Percentiles rank a stretch among this genome's conserved stretches.
Conservation (phyloP, 345 rosid species). For the Streptanthus diversifolius region DNA sequence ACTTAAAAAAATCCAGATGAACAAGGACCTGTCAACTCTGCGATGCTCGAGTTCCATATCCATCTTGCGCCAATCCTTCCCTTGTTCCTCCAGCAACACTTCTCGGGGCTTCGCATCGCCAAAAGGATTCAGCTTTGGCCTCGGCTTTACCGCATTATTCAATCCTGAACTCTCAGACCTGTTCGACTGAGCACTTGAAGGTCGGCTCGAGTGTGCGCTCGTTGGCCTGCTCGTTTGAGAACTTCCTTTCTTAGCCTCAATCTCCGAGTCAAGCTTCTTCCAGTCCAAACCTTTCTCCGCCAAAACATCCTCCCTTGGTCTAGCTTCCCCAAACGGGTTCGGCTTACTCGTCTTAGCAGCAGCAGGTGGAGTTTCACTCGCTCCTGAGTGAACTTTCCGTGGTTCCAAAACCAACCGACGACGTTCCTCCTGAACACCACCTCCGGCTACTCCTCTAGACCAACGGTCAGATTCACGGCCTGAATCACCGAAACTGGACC, state of each 20-base stretch:
- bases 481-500: slow-evolving; percentile 62
- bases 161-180: slow-evolving; percentile 70
- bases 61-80: slow-evolving; percentile 90
- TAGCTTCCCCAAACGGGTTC: slow-evolving; percentile 89
- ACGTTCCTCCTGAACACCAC: slow-evolving; percentile 51
- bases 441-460: slow-evolving; percentile 50
- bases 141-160: slow-evolving; percentile 54
- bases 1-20: neutral
- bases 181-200: slow-evolving; percentile 78
- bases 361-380: slow-evolving; percentile 31
- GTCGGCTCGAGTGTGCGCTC: slow-evolving; percentile 54
- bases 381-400: slow-evolving; percentile 47
- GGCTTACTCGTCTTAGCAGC: slow-evolving; percentile 50
- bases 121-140: slow-evolving; percentile 86
- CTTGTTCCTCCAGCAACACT: slow-evolving; percentile 79
- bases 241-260: slow-evolving; percentile 63
- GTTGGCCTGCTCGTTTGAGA: slow-evolving; percentile 45
- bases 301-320: slow-evolving; percentile 87
- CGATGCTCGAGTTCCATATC: slow-evolving; percentile 85
- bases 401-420: slow-evolving; percentile 68
- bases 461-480: slow-evolving; percentile 64
- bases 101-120: slow-evolving; percentile 97
- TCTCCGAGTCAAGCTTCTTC: slow-evolving; percentile 74
- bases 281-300: slow-evolving; percentile 96
- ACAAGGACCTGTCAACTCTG: slow-evolving; percentile 58